A percentile compares a stretch with the other conserved stretches of the same genome.
Evolutionary conservation across 192 early-diverging fungal species (phyloP).

Genomic region (Gigaspora rosea): DNA sequence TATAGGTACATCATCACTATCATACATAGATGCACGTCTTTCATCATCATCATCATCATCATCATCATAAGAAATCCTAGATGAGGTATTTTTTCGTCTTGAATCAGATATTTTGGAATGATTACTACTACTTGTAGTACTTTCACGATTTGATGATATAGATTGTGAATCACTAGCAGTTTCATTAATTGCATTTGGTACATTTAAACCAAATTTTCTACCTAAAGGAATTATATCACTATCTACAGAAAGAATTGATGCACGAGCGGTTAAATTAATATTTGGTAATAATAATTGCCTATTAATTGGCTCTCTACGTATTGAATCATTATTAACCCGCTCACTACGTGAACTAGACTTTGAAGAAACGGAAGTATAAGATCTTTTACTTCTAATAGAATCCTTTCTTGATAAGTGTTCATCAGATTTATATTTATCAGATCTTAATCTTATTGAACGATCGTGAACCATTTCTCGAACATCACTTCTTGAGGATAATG

Average conservation of each 20-base stretch:
- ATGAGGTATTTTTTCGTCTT: background rate
- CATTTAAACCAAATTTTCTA: background rate
- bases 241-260: background rate
- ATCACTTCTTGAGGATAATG: too few species aligned
- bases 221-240: conserved; percentile 21
- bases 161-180: background rate
- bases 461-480: too few species aligned
- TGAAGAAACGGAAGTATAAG: too few species aligned
- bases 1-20: conserved; percentile 9
- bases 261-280: background rate
- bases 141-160: background rate
- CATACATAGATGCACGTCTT: background rate
- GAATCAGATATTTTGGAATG: background rate
- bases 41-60: background rate
- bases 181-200: background rate
- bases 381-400: too few species aligned
- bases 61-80: background rate
- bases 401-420: too few species aligned
- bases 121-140: too few species aligned
- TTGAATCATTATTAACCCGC: background rate
- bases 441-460: too few species aligned
- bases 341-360: background rate
- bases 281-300: background rate
- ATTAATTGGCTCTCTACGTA: background rate
- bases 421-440: too few species aligned